Base-by-base conservation (phyloP, 2,329 filamentous ascomycete species). In the Chaetothyriales sp. region DNA sequence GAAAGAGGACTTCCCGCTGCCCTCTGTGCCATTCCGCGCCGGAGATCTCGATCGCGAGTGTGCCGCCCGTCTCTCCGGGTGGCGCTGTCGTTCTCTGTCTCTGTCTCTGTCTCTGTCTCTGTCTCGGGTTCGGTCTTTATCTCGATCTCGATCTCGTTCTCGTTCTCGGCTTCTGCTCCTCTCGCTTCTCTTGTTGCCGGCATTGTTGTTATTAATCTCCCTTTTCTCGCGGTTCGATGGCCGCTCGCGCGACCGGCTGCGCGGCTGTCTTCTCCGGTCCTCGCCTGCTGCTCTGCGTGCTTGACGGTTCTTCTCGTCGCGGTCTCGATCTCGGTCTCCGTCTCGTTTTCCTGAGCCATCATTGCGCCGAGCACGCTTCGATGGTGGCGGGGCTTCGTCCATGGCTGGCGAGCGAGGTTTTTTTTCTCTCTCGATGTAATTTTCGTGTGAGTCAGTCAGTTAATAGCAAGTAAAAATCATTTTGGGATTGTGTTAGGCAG, bases 341-440 rank as follows among this genome's bases (percentile, higher is more conserved):
- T 83, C 79, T 76, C 78, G 79, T 73, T 78, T 79, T 49, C 76
- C 71, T 48, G 74, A 74, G 64, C 74, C 78, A 58, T 82, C 79
- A n/a, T 70, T 70, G 46, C 70, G 66, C 53, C 72, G 70, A 18
- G 71, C 63, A 48, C 74, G 73, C 62, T 75, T 76, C 49, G 71
- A 64, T 53, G 75, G 69, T 57, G 71, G 72, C 59, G 77, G 75
- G 22, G 22, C 22, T 20, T 73, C 65, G 10, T 39, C 15, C 32
- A 39, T 39, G 32, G 3, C 10, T 15, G 32, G 10, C 12, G 32
- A n/a, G n/a, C n/a, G n/a, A n/a, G n/a, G n/a, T n/a, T n/a, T n/a
- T n/a, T n/a, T n/a, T n/a, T n/a, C n/a, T n/a, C n/a, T n/a, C n/a
- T n/a, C n/a, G n/a, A n/a, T n/a, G n/a, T n/a, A n/a, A n/a, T n/a